Conservation (phyloP, 192 early-diverging fungal species). For the Haplosporangium gracile region DNA sequence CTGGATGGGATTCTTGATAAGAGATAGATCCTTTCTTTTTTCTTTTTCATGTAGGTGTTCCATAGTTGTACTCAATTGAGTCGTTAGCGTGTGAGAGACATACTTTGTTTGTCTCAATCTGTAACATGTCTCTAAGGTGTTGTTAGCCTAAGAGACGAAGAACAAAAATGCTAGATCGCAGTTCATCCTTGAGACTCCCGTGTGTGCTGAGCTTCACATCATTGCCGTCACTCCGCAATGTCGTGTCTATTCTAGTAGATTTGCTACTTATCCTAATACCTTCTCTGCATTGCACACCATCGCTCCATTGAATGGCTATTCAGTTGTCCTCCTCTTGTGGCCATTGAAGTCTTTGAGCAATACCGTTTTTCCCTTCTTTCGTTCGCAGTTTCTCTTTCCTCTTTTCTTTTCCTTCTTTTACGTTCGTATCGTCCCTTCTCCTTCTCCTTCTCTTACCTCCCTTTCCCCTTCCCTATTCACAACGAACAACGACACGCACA, state of each 20-base stretch:
- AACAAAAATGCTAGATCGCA: constrained; percentile 6
- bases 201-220: neutral
- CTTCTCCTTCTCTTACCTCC: neutral
- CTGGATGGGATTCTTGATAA: constrained; percentile 1
- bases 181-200: neutral
- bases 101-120: neutral
- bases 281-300: too few relatives aligned
- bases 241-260: neutral
- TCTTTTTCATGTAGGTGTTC: neutral
- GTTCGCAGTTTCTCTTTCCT: neutral
- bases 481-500: neutral
- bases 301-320: neutral
- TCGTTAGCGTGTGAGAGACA: too few relatives aligned
- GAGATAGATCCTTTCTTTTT: neutral
- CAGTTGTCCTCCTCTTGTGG: neutral
- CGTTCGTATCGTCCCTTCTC: neutral
- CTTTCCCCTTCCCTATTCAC: neutral
- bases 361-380: neutral
- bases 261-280: neutral
- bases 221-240: neutral
- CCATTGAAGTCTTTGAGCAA: too few relatives aligned
- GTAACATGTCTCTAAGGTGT: neutral
- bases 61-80: neutral
- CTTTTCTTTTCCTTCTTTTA: neutral
- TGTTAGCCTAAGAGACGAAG: neutral